Conservation (phyloP, 805 yeast species). For the Kodamaea laetipori region DNA sequence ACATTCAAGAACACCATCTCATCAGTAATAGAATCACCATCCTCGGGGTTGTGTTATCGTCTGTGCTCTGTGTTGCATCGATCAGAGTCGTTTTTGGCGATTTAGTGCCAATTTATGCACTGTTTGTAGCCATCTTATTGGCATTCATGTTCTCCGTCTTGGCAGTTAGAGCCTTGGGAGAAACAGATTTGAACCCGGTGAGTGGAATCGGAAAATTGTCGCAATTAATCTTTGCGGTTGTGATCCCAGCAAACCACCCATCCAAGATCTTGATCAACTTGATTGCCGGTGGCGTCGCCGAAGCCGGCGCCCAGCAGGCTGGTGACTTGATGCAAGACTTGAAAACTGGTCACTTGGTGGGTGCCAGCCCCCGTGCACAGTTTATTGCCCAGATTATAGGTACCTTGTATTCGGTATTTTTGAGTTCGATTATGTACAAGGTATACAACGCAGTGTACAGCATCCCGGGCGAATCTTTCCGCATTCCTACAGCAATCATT, state of each 20-base stretch:
- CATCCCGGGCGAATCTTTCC: slow-evolving; percentile 77
- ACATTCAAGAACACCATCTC: slow-evolving; percentile 37
- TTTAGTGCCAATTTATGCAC: slow-evolving; percentile 70
- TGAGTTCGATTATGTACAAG: slow-evolving; percentile 80
- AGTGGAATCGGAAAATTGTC: slow-evolving; percentile 95
- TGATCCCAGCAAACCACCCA: slow-evolving; percentile 73
- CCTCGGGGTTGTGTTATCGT: slow-evolving; percentile 65
- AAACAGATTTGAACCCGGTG: slow-evolving; percentile 95
- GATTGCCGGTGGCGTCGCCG: slow-evolving; percentile 96
- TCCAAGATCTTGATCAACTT: slow-evolving; percentile 82
- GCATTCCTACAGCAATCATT: slow-evolving; percentile 92
- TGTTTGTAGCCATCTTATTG: slow-evolving; percentile 64
- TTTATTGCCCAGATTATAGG: slow-evolving; percentile 89
- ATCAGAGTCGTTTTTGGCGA: slow-evolving; percentile 70
- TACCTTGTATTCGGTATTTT: slow-evolving; percentile 75
- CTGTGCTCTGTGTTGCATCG: slow-evolving; percentile 65
- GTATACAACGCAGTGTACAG: slow-evolving; percentile 80
- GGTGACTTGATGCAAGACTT: slow-evolving; percentile 98
- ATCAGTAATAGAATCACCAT: slow-evolving; percentile 52
- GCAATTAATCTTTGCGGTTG: slow-evolving; percentile 80
- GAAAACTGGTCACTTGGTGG: slow-evolving; percentile 88
- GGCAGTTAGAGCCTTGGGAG: slow-evolving; percentile 94
- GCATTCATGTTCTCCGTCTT: slow-evolving; percentile 80
- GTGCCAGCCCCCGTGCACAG: slow-evolving; percentile 92
- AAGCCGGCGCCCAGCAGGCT: slow-evolving; percentile 99